A percentile compares a stretch with the other conserved stretches of the same genome.
Evolutionary conservation across 1,284 basidiomycete genomes (phyloP).

Genomic region (Heterobasidion irregulare): DNA sequence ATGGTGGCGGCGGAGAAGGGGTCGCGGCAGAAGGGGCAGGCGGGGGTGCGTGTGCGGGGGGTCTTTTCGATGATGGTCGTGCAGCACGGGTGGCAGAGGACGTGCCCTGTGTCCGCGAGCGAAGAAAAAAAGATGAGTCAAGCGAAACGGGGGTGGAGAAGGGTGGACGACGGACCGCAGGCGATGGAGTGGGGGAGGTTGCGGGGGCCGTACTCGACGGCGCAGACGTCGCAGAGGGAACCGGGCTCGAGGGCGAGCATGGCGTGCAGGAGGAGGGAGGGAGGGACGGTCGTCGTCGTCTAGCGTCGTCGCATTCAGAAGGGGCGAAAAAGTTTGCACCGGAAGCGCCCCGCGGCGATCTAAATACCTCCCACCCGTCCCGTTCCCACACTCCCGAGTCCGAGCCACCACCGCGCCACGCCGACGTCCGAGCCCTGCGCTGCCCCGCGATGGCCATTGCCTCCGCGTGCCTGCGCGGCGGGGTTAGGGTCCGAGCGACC

Average conservation of each 20-base stretch:
- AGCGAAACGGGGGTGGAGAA: not conserved
- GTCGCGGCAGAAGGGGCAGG: conserved; percentile 77
- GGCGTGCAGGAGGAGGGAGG: conserved; percentile 1
- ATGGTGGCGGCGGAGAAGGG: conserved; percentile 52
- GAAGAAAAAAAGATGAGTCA: conserved; percentile 14
- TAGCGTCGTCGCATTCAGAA: too few relatives aligned
- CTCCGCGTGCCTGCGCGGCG: too few relatives aligned
- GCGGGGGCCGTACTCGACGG: conserved; percentile 69
- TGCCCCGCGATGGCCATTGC: too few relatives aligned
- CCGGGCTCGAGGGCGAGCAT: conserved; percentile 75
- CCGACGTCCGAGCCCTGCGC: too few relatives aligned
- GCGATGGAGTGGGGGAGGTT: conserved; percentile 70
- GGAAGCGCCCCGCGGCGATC: too few relatives aligned
- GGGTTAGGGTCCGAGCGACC: too few relatives aligned
- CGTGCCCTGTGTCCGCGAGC: conserved; percentile 46
- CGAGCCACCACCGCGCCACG: too few relatives aligned
- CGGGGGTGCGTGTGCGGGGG: conserved; percentile 46
- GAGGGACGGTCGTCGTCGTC: not conserved
- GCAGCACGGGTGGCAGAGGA: conserved; percentile 67
- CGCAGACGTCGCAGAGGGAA: conserved; percentile 79
- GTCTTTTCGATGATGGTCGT: conserved; percentile 75
- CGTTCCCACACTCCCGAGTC: too few relatives aligned
- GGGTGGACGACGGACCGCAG: conserved; percentile 44
- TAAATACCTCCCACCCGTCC: too few relatives aligned
- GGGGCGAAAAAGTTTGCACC: too few relatives aligned